Conservation (phyloP, 1,139 yeast genomes). For the Arxiozyma telluris region DNA sequence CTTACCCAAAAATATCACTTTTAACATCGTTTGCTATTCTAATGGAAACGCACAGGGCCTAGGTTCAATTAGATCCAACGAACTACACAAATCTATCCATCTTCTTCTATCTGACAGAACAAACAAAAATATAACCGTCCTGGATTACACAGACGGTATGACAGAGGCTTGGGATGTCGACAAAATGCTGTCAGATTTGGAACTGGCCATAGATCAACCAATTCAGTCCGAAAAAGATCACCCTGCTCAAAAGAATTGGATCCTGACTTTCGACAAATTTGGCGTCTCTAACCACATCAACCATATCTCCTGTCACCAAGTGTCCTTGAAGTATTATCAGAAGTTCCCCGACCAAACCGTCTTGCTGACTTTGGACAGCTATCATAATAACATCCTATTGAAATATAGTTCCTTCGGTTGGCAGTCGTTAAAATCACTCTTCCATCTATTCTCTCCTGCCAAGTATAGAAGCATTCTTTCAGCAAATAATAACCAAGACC, state of each 20-base stretch:
- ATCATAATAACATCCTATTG: conserved; percentile 6
- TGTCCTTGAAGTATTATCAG: conserved; percentile 35
- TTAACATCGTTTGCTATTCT: conserved; percentile 64
- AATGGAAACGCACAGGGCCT: conserved; percentile 69
- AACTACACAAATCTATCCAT: conserved; percentile 49
- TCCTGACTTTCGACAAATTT: conserved; percentile 69
- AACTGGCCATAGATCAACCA: conserved; percentile 13
- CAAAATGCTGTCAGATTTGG: conserved; percentile 29
- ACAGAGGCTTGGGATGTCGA: conserved; percentile 51
- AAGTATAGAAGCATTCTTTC: neutral
- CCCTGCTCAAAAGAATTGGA: conserved; percentile 34
- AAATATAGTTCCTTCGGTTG: conserved; percentile 10
- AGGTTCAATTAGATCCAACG: conserved; percentile 54
- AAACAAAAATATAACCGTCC: conserved; percentile 34
- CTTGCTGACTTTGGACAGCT: conserved; percentile 8
- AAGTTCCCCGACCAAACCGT: conserved; percentile 16
- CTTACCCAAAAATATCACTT: conserved; percentile 13
- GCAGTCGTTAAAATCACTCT: conserved; percentile 6
- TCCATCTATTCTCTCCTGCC: neutral
- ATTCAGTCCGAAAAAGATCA: conserved; percentile 9
- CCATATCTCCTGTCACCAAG: conserved; percentile 60
- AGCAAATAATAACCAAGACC: conserved; percentile 21
- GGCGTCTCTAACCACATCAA: conserved; percentile 88
- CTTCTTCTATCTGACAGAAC: conserved; percentile 47
- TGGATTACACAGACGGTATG: conserved; percentile 63